Evolutionary conservation across 768 basidiomycete species (phyloP).

Genomic region (Naganishia friedmannii): DNA sequence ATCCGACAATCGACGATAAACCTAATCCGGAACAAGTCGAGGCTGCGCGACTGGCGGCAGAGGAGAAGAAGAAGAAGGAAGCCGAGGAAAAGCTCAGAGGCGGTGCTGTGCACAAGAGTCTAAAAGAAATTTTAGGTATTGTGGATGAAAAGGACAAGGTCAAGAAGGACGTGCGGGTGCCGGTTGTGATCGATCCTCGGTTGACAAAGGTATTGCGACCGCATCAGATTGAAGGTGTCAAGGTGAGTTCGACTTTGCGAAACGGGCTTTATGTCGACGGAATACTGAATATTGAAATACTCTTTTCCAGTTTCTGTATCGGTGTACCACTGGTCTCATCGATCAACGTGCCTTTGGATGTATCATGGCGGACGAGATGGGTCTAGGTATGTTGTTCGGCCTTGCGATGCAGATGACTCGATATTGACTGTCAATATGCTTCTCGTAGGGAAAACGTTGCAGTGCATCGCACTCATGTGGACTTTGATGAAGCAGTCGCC

Average conservation of each 20-base stretch:
- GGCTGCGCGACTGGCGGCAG: conserved; percentile 58
- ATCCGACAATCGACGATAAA: conserved; percentile 84
- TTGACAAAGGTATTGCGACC: conserved; percentile 84
- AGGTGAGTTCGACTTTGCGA: conserved; percentile 58
- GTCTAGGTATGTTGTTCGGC: conserved; percentile 61
- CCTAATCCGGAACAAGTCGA: conserved; percentile 36
- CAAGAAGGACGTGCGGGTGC: conserved; percentile 69
- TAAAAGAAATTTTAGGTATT: conserved; percentile 59
- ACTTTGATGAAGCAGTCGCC: conserved; percentile 94
- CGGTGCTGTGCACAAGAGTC: conserved; percentile 81
- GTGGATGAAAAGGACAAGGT: conserved; percentile 55
- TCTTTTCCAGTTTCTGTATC: conserved; percentile 89
- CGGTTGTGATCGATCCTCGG: conserved; percentile 92
- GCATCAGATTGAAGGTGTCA: conserved; percentile 97
- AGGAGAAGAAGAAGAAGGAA: conserved; percentile 62
- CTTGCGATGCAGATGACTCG: background rate
- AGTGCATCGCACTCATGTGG: conserved; percentile 94
- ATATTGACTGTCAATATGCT: background rate
- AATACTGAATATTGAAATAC: background rate
- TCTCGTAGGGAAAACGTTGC: conserved; percentile 72
- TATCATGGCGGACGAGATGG: conserved; percentile 99
- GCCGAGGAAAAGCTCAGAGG: conserved; percentile 67
- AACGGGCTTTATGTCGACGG: background rate
- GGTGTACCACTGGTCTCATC: conserved; percentile 88
- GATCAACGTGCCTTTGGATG: conserved; percentile 80